Percentiles rank a stretch among this genome's conserved stretches.
phyloP scores from a whole-genome alignment of 2,329 filamentous ascomycete genomes.

The Lachnellula willkommii region DNA sequence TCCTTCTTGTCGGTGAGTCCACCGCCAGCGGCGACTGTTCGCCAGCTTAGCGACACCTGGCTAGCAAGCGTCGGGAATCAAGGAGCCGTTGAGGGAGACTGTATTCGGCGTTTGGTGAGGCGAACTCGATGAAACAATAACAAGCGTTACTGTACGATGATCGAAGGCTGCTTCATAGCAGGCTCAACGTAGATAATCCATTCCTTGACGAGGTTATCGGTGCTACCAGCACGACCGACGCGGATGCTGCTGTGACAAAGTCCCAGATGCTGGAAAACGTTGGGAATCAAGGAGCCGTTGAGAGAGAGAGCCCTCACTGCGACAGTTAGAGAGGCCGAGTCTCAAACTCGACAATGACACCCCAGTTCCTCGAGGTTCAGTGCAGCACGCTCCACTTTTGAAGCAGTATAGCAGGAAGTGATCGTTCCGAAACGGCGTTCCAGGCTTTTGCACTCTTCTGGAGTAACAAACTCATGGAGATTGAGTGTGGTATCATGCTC shows the following conservation, averaged over 20 bases:
- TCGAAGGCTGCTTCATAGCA: conserved; percentile 52
- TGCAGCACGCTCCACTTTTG: too few species aligned
- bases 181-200: conserved; percentile 63
- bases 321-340: background rate
- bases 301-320: background rate
- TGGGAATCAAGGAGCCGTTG: background rate
- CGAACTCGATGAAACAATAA: conserved; percentile 97
- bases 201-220: conserved; percentile 78
- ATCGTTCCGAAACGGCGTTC: too few species aligned
- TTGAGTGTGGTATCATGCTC: too few species aligned
- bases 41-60: conserved; percentile 39
- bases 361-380: too few species aligned
- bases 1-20: conserved; percentile 89
- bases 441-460: too few species aligned
- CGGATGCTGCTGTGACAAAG: conserved; percentile 72
- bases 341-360: too few species aligned
- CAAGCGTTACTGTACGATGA: conserved; percentile 69
- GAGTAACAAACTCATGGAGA: too few species aligned
- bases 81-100: conserved; percentile 75
- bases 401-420: too few species aligned
- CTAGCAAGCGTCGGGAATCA: conserved; percentile 77
- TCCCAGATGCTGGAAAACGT: conserved; percentile 67
- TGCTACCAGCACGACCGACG: conserved; percentile 80
- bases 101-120: conserved; percentile 75
- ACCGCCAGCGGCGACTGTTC: conserved; percentile 50